Evolutionary conservation across 2,329 filamentous ascomycete genomes (phyloP), one percentile per base, ranked within the genome.

Genomic region (Cladorrhinum sp.): DNA sequence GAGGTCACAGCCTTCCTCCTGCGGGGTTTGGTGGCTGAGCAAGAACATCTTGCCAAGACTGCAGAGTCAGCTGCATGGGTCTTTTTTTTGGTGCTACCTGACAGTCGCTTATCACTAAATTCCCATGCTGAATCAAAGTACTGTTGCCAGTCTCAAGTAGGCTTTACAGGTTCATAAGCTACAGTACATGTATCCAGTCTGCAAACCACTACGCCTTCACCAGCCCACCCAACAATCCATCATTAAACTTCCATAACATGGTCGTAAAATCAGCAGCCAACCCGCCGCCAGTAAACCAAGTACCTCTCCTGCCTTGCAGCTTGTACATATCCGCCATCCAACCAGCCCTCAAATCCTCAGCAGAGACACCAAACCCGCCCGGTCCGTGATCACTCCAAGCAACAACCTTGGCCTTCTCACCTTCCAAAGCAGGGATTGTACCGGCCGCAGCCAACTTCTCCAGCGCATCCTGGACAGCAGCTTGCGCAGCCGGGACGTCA

Each of bases 201-300:
- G n/a, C n/a, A n/a, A n/a, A n/a, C n/a, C 16, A 16, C 32, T 36
- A 36, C 32, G 29, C 62, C 56, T 57, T 53, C n/a, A 65, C 55
- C 48, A 67, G 16, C 52, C 52, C 61, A 8, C 57, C 60, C 63
- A 67, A 50, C 41, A 67, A 22, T 22, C 61, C 61, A 57, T 68
- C 66, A 32, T 67, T 68, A 50, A 61, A 67, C 60, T 65, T 63
- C 67, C 66, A 69, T 53, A 67, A 22, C n/a, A 64, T 61, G 2
- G 66, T 67, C 20, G 62, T 56, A 18, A 68, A 64, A 10, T 67
- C 65, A 25, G 64, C 63, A 1, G 62, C 61, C 57, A 68, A 65
- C 20, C 65, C 65, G 22, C 62, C 64, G 8, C 67, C 66, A n/a
- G 67, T 67, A 57, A 63, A 69, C 63, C 62, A 69, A 6, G 65